Base-by-base conservation (phyloP, 257 asterid species). In the Solanum chiquidenum region DNA sequence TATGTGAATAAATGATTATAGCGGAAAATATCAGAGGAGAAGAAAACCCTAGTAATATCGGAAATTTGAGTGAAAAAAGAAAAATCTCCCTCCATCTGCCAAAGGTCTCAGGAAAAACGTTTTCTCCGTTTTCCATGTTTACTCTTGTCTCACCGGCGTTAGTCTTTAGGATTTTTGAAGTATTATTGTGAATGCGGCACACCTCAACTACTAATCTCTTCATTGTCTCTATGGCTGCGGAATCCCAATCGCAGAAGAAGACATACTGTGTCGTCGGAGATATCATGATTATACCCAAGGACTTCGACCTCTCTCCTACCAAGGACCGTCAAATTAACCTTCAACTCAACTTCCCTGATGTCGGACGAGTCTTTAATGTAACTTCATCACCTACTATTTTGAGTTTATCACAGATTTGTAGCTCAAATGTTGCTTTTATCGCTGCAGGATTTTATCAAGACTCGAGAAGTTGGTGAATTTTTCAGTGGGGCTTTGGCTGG, bases 401-500 rank as follows among this genome's bases (percentile, higher is more conserved):
- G 34, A 66, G 73, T 64, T 64, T 11, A 25, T 25, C 16, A 64
- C 16, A 11, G 34, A 64, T 25, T 62, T 64, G 73, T 64, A 27
- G 71, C 71, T 11, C 71, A 16, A 52, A 52, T 55, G 23, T 55
- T 55, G 23, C 25, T 18, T 55, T 84, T n/a, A 35, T 34, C 31
- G 66, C 38, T 21, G 58, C 75, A 84, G 99, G 96, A 92, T 86
- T 88, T 95, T 60, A 21, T 91, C 55, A 90, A 86, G 86, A 91
- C 91, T 16, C 92, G 98, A 91, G 99, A 96, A 93, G 98, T 90
- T 37, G 94, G 94, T 5, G 99, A 95, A 94, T 96, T 96, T 90
- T 92, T 95, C 69, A 96, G 98, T 85, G 99, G 98, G 89, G 98
- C 99, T 75, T 89, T 96, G 88, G 98, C 98, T 5, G 98, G 98